A percentile compares a stretch with the other conserved stretches of the same genome.
Conservation (phyloP, 2,329 filamentous ascomycete species). For the Calonectria montana region DNA sequence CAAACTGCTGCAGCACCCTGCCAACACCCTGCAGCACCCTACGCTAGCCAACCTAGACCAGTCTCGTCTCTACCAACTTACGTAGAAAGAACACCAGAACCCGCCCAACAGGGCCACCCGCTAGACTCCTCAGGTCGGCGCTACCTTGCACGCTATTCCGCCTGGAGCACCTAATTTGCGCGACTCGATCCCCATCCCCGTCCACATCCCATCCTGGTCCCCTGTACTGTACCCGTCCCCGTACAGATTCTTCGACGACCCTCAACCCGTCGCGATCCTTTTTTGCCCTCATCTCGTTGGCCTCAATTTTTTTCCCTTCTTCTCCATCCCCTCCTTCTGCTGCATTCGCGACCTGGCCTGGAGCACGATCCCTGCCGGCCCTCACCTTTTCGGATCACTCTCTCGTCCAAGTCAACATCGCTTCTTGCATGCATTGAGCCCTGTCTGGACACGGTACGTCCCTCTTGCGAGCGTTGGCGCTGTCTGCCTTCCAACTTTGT, state of each 20-base stretch:
- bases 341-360: slow-evolving; percentile 20
- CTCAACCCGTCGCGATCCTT: slow-evolving; percentile 41
- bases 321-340: slow-evolving; percentile 29
- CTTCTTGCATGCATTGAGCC: slow-evolving; percentile 36
- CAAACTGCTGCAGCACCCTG: neutral
- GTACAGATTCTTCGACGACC: slow-evolving; percentile 36
- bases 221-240: slow-evolving; percentile 15
- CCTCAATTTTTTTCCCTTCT: slow-evolving; percentile 26
- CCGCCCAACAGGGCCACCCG: slow-evolving; percentile 40
- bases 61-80: slow-evolving; percentile 15
- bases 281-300: slow-evolving; percentile 34
- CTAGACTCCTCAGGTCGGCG: slow-evolving; percentile 36
- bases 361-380: slow-evolving; percentile 27
- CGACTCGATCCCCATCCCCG: slow-evolving; percentile 39
- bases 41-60: slow-evolving; percentile 31
- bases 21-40: slow-evolving; percentile 7
- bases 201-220: slow-evolving; percentile 1
- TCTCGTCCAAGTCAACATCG: slow-evolving; percentile 21
- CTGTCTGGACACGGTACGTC: slow-evolving; percentile 43
- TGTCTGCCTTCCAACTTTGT: neutral
- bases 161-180: slow-evolving; percentile 44
- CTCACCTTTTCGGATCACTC: slow-evolving; percentile 17
- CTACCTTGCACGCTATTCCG: slow-evolving; percentile 38
- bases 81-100: slow-evolving; percentile 20
- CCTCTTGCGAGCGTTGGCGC: slow-evolving; percentile 23